Percentiles rank a stretch among this genome's conserved stretches.
phyloP scores from a whole-genome alignment of 2,329 filamentous ascomycete genomes.

The Pseudophaeomoniella oleicola region DNA sequence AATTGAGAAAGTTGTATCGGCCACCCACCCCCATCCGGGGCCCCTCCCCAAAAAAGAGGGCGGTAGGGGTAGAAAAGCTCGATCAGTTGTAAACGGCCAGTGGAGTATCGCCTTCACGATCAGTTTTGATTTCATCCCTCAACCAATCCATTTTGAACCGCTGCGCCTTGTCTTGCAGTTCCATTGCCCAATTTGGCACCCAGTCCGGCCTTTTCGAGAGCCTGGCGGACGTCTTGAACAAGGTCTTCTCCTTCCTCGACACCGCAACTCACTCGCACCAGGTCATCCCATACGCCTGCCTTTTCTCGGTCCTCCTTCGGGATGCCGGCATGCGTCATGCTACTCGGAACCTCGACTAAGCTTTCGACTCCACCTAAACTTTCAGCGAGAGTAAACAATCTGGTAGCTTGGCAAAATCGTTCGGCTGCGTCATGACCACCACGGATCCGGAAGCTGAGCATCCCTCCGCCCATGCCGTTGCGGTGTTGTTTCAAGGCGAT shows the following conservation, averaged over 20 bases:
- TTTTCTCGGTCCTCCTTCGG: slow-evolving; percentile 79
- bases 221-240: slow-evolving; percentile 65
- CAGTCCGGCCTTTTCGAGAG: slow-evolving; percentile 61
- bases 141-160: too few species aligned
- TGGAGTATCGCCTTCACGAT: too few species aligned
- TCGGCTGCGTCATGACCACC: slow-evolving; percentile 78
- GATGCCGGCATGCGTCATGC: slow-evolving; percentile 96
- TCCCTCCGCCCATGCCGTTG: slow-evolving; percentile 85
- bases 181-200: slow-evolving; percentile 31
- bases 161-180: neutral
- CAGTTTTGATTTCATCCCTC: too few species aligned
- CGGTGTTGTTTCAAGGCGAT: slow-evolving; percentile 88
- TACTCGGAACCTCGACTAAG: slow-evolving; percentile 79
- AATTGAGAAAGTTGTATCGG: too few species aligned
- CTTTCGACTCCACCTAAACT: slow-evolving; percentile 84
- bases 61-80: too few species aligned
- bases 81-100: too few species aligned
- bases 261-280: slow-evolving; percentile 85
- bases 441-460: slow-evolving; percentile 90
- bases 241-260: slow-evolving; percentile 84
- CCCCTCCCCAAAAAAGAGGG: too few species aligned
- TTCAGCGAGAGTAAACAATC: slow-evolving; percentile 88
- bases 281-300: slow-evolving; percentile 86
- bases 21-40: too few species aligned
- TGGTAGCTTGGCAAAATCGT: slow-evolving; percentile 78